Conservation (phyloP, 768 basidiomycete species). For the Fibroporia radiculosa region DNA sequence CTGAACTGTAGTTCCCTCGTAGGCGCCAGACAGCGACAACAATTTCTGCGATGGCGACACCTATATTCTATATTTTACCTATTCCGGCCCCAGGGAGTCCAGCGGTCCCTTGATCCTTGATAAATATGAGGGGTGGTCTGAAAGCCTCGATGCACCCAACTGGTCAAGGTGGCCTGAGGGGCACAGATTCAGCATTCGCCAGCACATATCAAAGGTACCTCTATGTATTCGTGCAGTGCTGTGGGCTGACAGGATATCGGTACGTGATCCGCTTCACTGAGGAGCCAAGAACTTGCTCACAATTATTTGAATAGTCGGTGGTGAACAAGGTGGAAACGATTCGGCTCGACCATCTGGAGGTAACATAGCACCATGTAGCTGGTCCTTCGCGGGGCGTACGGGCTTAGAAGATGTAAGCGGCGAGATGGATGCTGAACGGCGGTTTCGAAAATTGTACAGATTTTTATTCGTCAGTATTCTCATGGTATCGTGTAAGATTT, state of each 20-base stretch:
- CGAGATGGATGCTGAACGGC: too few species aligned
- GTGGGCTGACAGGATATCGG: constrained; percentile 3
- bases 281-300: neutral
- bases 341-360: too few species aligned
- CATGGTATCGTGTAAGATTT: too few species aligned
- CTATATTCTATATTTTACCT: constrained; percentile 11
- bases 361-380: too few species aligned
- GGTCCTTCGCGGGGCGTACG: too few species aligned
- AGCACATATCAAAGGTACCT: constrained; percentile 3
- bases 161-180: constrained; percentile 6
- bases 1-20: neutral
- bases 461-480: too few species aligned
- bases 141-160: constrained; percentile 6
- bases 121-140: constrained; percentile 5
- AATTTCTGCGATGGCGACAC: constrained; percentile 9
- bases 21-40: constrained; percentile 6
- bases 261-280: neutral
- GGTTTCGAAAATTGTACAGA: too few species aligned
- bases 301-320: too few species aligned
- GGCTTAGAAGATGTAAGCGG: too few species aligned
- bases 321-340: too few species aligned
- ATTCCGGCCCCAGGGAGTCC: constrained; percentile 1
- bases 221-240: constrained; percentile 2
- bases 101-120: constrained; percentile 4
- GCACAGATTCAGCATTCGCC: constrained; percentile 7